Evolutionary conservation across 2,329 filamentous ascomycete genomes (phyloP), one percentile per base, ranked within the genome.

Genomic region (Fusarium odoratissimum): DNA sequence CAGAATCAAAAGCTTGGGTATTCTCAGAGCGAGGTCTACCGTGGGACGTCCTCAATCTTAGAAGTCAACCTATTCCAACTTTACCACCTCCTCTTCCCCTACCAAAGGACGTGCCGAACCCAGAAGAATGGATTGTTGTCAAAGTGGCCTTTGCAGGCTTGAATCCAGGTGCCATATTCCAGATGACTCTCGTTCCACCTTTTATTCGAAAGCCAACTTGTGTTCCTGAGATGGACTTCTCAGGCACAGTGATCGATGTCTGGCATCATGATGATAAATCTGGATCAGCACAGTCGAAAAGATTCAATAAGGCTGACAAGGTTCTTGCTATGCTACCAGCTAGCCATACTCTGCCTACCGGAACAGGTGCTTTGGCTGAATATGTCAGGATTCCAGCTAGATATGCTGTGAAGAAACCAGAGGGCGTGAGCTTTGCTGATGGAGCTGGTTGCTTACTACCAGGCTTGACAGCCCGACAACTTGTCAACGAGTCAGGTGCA

Each of bases 161-260:
- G 63, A 86, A 86, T 67, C 83, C 83, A 8, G 84, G 84, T 37
- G 82, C 83, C 60, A 80, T 81, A 40, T 80, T 84, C 49, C 79
- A 83, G 23, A 82, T 85, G 78, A 77, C 79, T n/a, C 76, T 85
- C 8, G 69, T 85, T 40, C 84, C 84, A 59, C 78, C 72, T 60
- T 79, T 81, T 51, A 78, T 79, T 68, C 82, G 85, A 69, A 73
- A 72, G 69, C 75, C 69, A 55, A 79, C 66, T 8, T 84, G 64
- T 48, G 80, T 83, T 4, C 83, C 84, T 10, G 84, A 85, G 21
- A 80, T 84, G 71, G 84, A 86, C 62, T 82, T 86, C 41, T 82
- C 82, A 3, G 85, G 85, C 12, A 80, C 78, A 8, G 77, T 86
- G 12, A 72, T 80, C 3, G 80, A 81, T 11, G 76, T 83, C 1